A percentile compares a stretch with the other conserved stretches of the same genome.
These are phyloP conservation scores for Mucor irregularis DNA, from an alignment of 371 early-diverging fungal species.

Conservation along the genomic window DNA sequence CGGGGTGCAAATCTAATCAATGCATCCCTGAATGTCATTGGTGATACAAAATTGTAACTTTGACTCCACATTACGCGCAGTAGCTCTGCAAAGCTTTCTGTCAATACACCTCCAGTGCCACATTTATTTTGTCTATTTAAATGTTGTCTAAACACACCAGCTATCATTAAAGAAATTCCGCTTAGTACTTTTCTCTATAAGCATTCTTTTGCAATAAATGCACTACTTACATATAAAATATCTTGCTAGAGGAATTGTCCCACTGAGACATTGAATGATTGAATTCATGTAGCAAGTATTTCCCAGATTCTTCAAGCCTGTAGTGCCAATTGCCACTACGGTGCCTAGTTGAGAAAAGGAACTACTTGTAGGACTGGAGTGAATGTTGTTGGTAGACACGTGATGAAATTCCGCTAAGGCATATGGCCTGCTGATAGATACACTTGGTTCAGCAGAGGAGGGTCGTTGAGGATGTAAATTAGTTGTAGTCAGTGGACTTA, in stretches of 20 bases:
- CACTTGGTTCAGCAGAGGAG: conserved; percentile 3
- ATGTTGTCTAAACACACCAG: conserved; percentile 66
- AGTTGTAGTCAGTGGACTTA: conserved; percentile 1
- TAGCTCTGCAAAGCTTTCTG: conserved; percentile 65
- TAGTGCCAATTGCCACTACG: conserved; percentile 57
- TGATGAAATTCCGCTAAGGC: conserved; percentile 16
- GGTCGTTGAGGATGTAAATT: not conserved
- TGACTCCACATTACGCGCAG: conserved; percentile 67
- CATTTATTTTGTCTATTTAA: conserved; percentile 73
- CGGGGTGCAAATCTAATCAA: conserved; percentile 59
- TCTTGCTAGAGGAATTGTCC: conserved; percentile 79
- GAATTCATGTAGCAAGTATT: conserved; percentile 99
- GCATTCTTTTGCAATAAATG: not conserved
- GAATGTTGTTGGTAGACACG: conserved; percentile 15
- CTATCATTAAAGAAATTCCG: conserved; percentile 18
- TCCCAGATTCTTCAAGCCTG: conserved; percentile 89
- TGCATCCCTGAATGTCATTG: conserved; percentile 49
- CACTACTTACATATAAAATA: conserved; percentile 63
- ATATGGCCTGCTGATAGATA: conserved; percentile 10
- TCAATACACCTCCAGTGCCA: conserved; percentile 74
- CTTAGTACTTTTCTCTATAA: not conserved
- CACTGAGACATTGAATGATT: conserved; percentile 89
- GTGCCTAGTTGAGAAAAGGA: conserved; percentile 48
- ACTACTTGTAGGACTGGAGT: conserved; percentile 14
- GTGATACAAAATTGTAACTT: conserved; percentile 52